Conservation (phyloP, 495 filamentous ascomycete genomes). For the Hypoxylon perforatum region DNA sequence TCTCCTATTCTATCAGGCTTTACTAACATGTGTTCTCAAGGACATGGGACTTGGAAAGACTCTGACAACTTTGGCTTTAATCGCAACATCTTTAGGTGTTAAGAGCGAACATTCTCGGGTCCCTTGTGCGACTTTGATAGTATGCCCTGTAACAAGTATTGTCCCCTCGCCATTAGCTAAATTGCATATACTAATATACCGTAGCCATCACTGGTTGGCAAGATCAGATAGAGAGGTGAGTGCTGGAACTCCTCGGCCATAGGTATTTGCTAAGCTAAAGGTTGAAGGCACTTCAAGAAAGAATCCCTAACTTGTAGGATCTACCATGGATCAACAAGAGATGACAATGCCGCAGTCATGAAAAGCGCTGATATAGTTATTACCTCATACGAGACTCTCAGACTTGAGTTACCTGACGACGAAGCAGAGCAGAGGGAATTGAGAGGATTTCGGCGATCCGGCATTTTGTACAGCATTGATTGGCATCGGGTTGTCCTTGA, state of each 20-base stretch:
- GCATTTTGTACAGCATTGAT: slow-evolving; percentile 41
- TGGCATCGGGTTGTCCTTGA: slow-evolving; percentile 60
- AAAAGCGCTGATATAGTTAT: slow-evolving; percentile 49
- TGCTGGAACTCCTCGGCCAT: background rate
- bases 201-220: slow-evolving; percentile 43
- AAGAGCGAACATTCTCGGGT: background rate
- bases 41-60: slow-evolving; percentile 34
- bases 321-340: slow-evolving; percentile 50
- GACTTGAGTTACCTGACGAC: slow-evolving; percentile 31
- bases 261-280: background rate
- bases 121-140: slow-evolving; percentile 1
- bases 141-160: slow-evolving; percentile 20
- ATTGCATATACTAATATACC: background rate
- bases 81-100: slow-evolving; percentile 7
- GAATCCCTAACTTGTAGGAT: slow-evolving; percentile 40
- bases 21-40: slow-evolving; percentile 1
- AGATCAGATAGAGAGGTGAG: slow-evolving; percentile 44
- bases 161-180: too few relatives aligned
- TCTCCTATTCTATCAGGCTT: background rate
- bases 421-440: background rate
- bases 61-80: slow-evolving; percentile 15
- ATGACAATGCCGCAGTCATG: slow-evolving; percentile 30
- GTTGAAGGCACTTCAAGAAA: slow-evolving; percentile 38
- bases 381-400: slow-evolving; percentile 56
- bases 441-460: background rate